Base-by-base conservation (phyloP, 192 early-diverging fungal species). In the Backusella parvicylindrica region DNA sequence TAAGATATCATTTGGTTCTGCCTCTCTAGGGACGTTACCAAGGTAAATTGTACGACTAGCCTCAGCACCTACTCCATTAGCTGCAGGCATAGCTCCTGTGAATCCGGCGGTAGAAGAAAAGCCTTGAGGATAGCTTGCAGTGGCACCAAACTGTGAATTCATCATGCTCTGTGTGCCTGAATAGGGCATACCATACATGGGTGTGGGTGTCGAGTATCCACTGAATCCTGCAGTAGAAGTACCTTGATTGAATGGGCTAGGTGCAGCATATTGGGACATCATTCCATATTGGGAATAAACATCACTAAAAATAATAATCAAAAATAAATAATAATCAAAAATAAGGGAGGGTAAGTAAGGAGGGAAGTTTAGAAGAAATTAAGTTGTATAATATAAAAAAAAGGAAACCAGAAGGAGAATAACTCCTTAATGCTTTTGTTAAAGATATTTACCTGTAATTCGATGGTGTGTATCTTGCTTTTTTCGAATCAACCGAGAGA, bases 41-140 rank as follows among this genome's bases (percentile, higher is more conserved):
- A 96, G 77, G 75, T 95, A 96, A 23, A 96, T 81, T 0, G 95
- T 96, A n/a, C 94, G 87, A 53, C 83, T 86, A 12, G 82, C 75
- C 3, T 72, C 82, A 50, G n/a, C 83, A 2, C 36, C 40, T 0
- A 60, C 41, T 28, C 28, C 35, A 31, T 38, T 16, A 2, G 38
- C 40, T 0, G 68, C 23, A 18, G 41, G 16, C 15, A 30, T 30
- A 26, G 68, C 21, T 5, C 37, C 35, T 1, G 68, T 12, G 26
- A 60, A 60, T 9, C 53, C 53, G 13, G 23, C 15, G 12, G 28
- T 28, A 3, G 41, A 26, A 28, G 41, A 16, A 47, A 70, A 70
- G 5, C 26, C 35, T 41, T 70, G 68, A 47, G 68, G 41, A 8
- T 70, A 70, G 0, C 26, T 28, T 47, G 35, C 68, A n/a, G 64